phyloP scores from a whole-genome alignment of 1,284 basidiomycete species.

The Laetiporus sulphureus region DNA sequence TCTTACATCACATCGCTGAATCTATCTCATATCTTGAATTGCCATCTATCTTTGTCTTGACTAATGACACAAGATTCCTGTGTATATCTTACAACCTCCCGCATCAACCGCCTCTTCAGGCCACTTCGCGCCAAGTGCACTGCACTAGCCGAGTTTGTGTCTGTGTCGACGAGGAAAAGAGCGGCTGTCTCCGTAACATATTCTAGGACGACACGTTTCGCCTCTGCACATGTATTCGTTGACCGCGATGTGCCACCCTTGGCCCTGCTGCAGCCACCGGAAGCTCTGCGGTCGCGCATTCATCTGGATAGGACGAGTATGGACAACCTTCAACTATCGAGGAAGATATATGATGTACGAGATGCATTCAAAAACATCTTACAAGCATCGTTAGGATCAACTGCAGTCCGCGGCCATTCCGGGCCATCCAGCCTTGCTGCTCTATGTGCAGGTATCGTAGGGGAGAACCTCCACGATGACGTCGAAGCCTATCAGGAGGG shows the following conservation, averaged over 20 bases:
- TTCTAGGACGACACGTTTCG: slow-evolving; percentile 8
- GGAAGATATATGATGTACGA: slow-evolving; percentile 42
- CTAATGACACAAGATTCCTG: slow-evolving; percentile 3
- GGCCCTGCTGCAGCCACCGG: slow-evolving; percentile 31
- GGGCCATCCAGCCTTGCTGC: slow-evolving; percentile 30
- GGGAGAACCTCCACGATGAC: slow-evolving; percentile 36
- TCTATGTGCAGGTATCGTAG: slow-evolving; percentile 43
- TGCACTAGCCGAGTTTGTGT: slow-evolving; percentile 26
- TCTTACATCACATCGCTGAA: too few relatives aligned
- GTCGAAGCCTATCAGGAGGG: slow-evolving; percentile 19
- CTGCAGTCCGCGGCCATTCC: background rate
- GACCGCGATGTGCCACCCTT: slow-evolving; percentile 30
- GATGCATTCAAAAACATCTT: slow-evolving; percentile 48
- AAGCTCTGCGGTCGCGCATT: slow-evolving; percentile 27
- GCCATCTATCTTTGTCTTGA: too few relatives aligned
- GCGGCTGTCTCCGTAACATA: slow-evolving; percentile 21
- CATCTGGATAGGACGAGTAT: slow-evolving; percentile 30
- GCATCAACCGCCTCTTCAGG: slow-evolving; percentile 45
- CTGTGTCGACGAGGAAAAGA: slow-evolving; percentile 12
- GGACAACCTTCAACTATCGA: slow-evolving; percentile 37
- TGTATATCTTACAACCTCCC: slow-evolving; percentile 32
- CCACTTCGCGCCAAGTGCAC: slow-evolving; percentile 48
- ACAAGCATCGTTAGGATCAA: slow-evolving; percentile 22
- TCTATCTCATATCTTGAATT: too few relatives aligned
- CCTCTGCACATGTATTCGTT: background rate